Evolutionary conservation across 2,329 filamentous ascomycete species (phyloP).

Genomic region (Fusarium citri): DNA sequence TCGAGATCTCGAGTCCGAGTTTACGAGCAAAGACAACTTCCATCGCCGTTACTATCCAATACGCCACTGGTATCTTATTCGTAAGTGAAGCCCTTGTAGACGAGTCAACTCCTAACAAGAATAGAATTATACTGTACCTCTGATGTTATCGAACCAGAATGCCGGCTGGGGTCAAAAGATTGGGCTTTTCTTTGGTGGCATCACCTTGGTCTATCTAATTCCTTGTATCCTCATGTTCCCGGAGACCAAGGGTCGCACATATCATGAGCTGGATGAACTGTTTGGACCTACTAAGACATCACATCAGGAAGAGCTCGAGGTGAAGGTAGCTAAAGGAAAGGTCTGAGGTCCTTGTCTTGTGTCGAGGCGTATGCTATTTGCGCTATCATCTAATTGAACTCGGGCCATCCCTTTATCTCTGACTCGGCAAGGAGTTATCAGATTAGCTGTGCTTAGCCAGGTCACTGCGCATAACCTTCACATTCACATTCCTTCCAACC

Average conservation of each 20-base stretch:
- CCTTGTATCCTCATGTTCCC: neutral
- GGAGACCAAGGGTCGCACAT: neutral
- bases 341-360: too few relatives aligned
- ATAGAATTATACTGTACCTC: neutral
- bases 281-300: neutral
- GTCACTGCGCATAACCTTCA: neutral
- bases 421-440: accelerated
- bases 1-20: neutral
- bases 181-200: neutral
- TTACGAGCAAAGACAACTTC: neutral
- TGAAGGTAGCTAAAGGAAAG: neutral
- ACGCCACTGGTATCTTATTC: neutral
- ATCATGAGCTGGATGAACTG: neutral
- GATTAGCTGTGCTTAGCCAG: neutral
- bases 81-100: neutral
- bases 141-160: neutral
- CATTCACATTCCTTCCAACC: accelerated
- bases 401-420: too few relatives aligned
- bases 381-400: too few relatives aligned
- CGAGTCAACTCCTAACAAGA: neutral
- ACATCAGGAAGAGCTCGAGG: neutral
- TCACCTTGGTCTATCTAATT: neutral
- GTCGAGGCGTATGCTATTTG: too few relatives aligned
- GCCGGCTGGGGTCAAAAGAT: neutral
- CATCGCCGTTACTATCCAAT: neutral